Base-by-base conservation (phyloP, 1,284 basidiomycete species). In the Kalmanozyma brasiliensis region DNA sequence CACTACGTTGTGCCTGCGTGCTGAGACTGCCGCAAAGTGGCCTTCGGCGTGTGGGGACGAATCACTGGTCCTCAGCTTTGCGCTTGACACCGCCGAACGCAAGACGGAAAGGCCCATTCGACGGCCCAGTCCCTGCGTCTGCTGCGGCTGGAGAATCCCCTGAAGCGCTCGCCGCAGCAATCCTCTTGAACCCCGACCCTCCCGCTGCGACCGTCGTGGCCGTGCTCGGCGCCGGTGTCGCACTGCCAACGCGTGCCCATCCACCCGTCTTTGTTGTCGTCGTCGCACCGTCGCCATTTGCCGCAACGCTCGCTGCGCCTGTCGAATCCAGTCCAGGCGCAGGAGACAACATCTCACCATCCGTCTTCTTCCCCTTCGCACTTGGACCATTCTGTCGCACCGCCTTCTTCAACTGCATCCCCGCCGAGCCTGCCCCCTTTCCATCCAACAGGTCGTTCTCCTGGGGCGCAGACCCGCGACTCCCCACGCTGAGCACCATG, bases 401-500 rank as follows among this genome's bases (percentile, higher is more conserved):
- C 23, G 58, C 13, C 34, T 62, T 68, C 34, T 62, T 58, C 13
- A 68, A 33, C 47, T 68, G 46, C 19, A 68, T 53, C 6, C 46
- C 48, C 14, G 33, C 32, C 24, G 20, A 13, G n/a, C 33, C 20
- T 34, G n/a, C n/a, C n/a, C n/a, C 29, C 24, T 62, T 62, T 1
- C 59, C 55, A 24, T 52, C 64, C 19, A 80, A 58, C 48, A 80
- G 43, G 41, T 75, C 75, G 20, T 74, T 58, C n/a, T 80, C 73
- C 49, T 76, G 73, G 14, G 80, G 79, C 22, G 78, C 80, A 41
- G 73, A 59, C 9, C 72, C 77, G 16, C 56, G 57, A 34, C 57
- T 67, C 2, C 79, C 80, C 4, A 82, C 79, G 43, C 80, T 79
- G 19, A 81, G 67, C 23, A 82, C 78, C 80, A 82, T 82, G 51